phyloP scores from a whole-genome alignment of 495 filamentous ascomycete genomes.

The Mycothermus thermophilus region DNA sequence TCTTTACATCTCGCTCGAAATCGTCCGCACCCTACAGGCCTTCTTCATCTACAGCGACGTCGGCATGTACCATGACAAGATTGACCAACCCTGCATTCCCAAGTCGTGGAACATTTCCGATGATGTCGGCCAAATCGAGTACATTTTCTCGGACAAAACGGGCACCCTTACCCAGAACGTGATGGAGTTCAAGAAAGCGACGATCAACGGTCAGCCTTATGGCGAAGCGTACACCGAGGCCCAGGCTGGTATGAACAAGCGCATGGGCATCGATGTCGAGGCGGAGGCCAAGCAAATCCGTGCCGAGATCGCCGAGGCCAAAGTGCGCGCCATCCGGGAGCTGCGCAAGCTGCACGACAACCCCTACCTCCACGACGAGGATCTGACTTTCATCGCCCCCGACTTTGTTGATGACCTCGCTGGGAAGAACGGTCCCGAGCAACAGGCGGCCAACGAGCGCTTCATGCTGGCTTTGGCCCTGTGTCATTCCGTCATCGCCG shows the following conservation, averaged over 20 bases:
- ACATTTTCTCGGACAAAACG: slow-evolving; percentile 99
- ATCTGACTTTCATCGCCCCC: slow-evolving; percentile 83
- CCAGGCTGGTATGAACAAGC: slow-evolving; percentile 84
- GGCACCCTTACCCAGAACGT: slow-evolving; percentile 97
- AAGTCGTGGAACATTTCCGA: slow-evolving; percentile 99
- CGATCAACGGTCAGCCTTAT: slow-evolving; percentile 85
- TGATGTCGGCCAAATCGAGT: slow-evolving; percentile 96
- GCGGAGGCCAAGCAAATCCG: slow-evolving; percentile 57
- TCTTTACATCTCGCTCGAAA: slow-evolving; percentile 93
- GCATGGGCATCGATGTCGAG: slow-evolving; percentile 75
- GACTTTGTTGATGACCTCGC: slow-evolving; percentile 71
- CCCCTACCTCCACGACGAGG: slow-evolving; percentile 78
- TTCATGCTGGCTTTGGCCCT: slow-evolving; percentile 95
- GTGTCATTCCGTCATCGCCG: slow-evolving; percentile 92
- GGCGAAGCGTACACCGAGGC: slow-evolving; percentile 97
- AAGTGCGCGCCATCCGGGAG: slow-evolving; percentile 51
- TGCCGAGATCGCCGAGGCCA: slow-evolving; percentile 68
- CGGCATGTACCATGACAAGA: slow-evolving; percentile 88
- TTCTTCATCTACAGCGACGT: slow-evolving; percentile 96
- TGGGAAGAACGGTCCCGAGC: slow-evolving; percentile 62
- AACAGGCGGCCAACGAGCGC: slow-evolving; percentile 60
- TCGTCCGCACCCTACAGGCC: slow-evolving; percentile 82
- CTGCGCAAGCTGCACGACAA: slow-evolving; percentile 73
- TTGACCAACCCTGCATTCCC: slow-evolving; percentile 88
- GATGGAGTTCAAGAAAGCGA: slow-evolving; percentile 99